These are phyloP conservation scores for Stephanodiscus triporus DNA, from an alignment of 108 stramenopile species.

Conservation along the genomic window DNA sequence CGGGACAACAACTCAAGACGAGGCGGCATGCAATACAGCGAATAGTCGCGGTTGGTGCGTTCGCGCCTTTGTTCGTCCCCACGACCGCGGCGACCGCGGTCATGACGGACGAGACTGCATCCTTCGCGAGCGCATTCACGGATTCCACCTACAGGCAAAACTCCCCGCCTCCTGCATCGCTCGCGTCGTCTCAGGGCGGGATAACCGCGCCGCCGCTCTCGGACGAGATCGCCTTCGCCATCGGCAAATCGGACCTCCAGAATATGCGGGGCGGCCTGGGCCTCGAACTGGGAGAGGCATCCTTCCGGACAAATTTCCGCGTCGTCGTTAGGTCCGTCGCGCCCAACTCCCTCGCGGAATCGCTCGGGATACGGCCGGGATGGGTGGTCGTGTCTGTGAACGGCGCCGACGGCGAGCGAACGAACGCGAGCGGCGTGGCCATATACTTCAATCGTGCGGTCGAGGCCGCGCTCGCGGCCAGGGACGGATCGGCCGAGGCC, in stretches of 20 bases:
- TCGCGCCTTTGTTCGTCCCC: neutral
- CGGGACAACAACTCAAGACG: conserved; percentile 10
- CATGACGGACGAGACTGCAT: conserved; percentile 71
- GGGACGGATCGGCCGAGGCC: conserved; percentile 14
- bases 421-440: conserved; percentile 75
- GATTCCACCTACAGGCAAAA: conserved; percentile 32
- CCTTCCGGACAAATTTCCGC: conserved; percentile 74
- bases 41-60: conserved; percentile 1
- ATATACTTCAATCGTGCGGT: conserved; percentile 63
- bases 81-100: conserved; percentile 31
- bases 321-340: conserved; percentile 78
- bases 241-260: conserved; percentile 58
- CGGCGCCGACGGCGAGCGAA: conserved; percentile 57
- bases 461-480: conserved; percentile 19
- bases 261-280: conserved; percentile 61
- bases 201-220: conserved; percentile 14
- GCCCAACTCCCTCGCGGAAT: conserved; percentile 65
- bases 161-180: conserved; percentile 2
- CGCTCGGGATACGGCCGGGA: conserved; percentile 62
- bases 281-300: conserved; percentile 71
- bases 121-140: conserved; percentile 51
- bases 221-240: conserved; percentile 53
- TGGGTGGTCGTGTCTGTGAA: conserved; percentile 74
- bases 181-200: neutral
- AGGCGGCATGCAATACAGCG: conserved; percentile 17